These are phyloP conservation scores for Endotrypanum monterogeii DNA, from an alignment of 208 protist species.

Conservation along the genomic window DNA sequence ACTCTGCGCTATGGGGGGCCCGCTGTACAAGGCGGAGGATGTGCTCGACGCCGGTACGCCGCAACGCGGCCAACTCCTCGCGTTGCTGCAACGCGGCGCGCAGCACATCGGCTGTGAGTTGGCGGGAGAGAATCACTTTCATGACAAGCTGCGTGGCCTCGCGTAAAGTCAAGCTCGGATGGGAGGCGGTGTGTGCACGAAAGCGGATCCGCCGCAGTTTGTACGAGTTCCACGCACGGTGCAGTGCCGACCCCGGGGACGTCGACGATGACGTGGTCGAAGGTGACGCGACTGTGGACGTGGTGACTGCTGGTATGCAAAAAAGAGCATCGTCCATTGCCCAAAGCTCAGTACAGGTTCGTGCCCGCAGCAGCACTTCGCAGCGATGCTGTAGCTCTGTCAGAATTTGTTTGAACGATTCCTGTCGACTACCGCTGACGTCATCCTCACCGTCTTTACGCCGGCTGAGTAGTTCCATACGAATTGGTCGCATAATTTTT, in stretches of 20 bases:
- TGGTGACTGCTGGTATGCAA: constrained; percentile 3
- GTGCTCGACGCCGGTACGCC: constrained; percentile 39
- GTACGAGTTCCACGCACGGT: constrained; percentile 9
- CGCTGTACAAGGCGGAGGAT: constrained; percentile 28
- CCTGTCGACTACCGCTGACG: not conserved
- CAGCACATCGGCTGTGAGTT: constrained; percentile 22
- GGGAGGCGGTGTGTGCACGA: constrained; percentile 24
- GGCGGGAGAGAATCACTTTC: constrained; percentile 23
- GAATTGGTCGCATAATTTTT: constrained; percentile 22
- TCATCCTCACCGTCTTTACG: not conserved
- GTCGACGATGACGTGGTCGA: not conserved
- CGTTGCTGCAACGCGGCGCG: constrained; percentile 29
- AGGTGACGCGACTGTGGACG: not conserved
- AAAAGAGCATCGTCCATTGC: constrained; percentile 24
- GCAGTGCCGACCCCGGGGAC: too few relatives aligned
- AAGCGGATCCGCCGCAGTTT: constrained; percentile 23
- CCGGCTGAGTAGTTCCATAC: constrained; percentile 30
- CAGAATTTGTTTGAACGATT: constrained; percentile 10
- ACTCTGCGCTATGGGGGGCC: constrained; percentile 37
- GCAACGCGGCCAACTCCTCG: constrained; percentile 36
- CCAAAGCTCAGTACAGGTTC: constrained; percentile 32
- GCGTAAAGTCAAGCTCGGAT: constrained; percentile 28
- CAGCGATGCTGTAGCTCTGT: constrained; percentile 28
- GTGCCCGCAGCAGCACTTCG: constrained; percentile 26
- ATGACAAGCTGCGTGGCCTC: constrained; percentile 33